These are phyloP conservation scores for Myriosclerotinia duriaeana DNA, from an alignment of 2,329 filamentous ascomycete genomes.

Conservation along the genomic window DNA sequence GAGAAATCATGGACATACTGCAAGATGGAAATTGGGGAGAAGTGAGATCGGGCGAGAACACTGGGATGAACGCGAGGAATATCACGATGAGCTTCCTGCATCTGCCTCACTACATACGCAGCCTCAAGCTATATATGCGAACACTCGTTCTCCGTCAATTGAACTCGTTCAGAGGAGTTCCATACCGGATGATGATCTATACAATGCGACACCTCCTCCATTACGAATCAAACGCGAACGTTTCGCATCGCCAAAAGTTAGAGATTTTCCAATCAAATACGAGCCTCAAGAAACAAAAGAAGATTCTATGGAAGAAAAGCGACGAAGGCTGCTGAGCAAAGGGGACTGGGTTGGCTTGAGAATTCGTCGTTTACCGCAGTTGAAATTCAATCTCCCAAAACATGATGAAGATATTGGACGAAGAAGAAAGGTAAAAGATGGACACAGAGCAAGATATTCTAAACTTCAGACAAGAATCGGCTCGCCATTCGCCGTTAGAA, in stretches of 20 bases:
- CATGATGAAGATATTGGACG: slow-evolving; percentile 35
- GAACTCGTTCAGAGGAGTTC: slow-evolving; percentile 6
- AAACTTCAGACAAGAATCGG: slow-evolving; percentile 25
- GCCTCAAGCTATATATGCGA: neutral
- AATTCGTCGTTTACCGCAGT: slow-evolving; percentile 32
- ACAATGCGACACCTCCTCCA: slow-evolving; percentile 33
- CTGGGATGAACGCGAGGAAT: neutral
- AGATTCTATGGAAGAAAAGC: slow-evolving; percentile 33
- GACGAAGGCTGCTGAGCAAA: slow-evolving; percentile 34
- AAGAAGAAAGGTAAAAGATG: slow-evolving; percentile 33
- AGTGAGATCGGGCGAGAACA: neutral
- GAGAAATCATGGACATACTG: neutral
- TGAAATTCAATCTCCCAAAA: slow-evolving; percentile 30
- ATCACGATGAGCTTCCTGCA: neutral
- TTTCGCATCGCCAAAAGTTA: slow-evolving; percentile 11
- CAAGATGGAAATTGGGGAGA: neutral
- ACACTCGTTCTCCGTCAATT: neutral
- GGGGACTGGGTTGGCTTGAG: slow-evolving; percentile 40
- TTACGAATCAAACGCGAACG: slow-evolving; percentile 25
- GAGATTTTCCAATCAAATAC: slow-evolving; percentile 1
- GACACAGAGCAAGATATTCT: slow-evolving; percentile 33
- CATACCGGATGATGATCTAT: slow-evolving; percentile 31
- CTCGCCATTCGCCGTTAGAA: slow-evolving; percentile 30
- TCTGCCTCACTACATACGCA: neutral
- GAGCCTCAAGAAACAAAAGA: slow-evolving; percentile 22